Percentiles rank a stretch among this genome's conserved stretches.
phyloP scores from a whole-genome alignment of 2,329 filamentous ascomycete species.

The Ceratocystis huliohia region DNA sequence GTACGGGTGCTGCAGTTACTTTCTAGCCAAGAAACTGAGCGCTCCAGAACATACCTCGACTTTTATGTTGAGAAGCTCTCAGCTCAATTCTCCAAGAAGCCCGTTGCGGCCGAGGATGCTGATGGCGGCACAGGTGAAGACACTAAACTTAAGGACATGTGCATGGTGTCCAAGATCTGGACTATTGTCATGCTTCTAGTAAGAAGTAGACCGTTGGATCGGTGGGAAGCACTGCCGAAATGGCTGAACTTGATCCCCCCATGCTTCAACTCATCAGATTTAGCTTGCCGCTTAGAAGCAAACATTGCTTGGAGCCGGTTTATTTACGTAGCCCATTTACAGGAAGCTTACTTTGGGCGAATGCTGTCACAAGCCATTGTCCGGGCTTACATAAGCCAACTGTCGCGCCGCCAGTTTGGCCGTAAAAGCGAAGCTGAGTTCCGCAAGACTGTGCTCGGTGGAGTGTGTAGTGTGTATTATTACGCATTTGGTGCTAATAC shows the following conservation, averaged over 20 bases:
- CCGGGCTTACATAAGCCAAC: slow-evolving; percentile 16
- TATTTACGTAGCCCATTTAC: slow-evolving; percentile 58
- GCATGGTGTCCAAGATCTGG: slow-evolving; percentile 78
- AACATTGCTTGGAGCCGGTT: slow-evolving; percentile 79
- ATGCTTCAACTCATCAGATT: slow-evolving; percentile 71
- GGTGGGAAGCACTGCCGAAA: slow-evolving; percentile 59
- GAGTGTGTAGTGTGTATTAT: slow-evolving; percentile 70
- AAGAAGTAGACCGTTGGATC: slow-evolving; percentile 45
- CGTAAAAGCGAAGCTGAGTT: slow-evolving; percentile 45
- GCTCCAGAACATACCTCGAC: slow-evolving; percentile 52
- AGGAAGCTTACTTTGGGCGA: slow-evolving; percentile 45
- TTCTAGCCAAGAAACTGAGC: slow-evolving; percentile 26
- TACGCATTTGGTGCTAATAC: slow-evolving; percentile 65
- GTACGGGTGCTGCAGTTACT: slow-evolving; percentile 53
- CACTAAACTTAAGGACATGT: slow-evolving; percentile 22
- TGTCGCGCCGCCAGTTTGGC: slow-evolving; percentile 15
- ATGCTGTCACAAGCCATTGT: slow-evolving; percentile 29
- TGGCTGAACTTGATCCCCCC: slow-evolving; percentile 71
- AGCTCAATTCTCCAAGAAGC: slow-evolving; percentile 52
- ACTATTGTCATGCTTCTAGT: slow-evolving; percentile 68
- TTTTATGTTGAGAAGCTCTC: slow-evolving; percentile 56
- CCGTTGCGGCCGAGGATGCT: slow-evolving; percentile 21
- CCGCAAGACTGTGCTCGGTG: slow-evolving; percentile 47
- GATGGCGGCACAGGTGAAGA: background rate
- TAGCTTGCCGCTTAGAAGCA: slow-evolving; percentile 58